Base-by-base conservation (phyloP, 108 stramenopile genomes). In the Skeletonema potamos region DNA sequence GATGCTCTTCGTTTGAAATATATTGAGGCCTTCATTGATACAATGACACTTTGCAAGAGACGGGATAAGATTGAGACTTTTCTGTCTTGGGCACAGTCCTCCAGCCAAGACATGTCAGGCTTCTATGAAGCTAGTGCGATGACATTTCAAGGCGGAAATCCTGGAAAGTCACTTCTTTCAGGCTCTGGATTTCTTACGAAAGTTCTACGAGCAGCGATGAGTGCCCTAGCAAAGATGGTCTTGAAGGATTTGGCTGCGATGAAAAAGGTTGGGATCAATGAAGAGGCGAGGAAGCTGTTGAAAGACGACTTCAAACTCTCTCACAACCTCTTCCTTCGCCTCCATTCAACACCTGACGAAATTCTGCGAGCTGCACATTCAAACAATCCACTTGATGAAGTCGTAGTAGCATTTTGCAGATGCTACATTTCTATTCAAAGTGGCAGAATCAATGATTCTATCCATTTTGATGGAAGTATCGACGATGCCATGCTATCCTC, bases 1-100 rank as follows among this genome's bases (percentile, higher is more conserved):
- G 94, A 95, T 57, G 66, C 81, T 27, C 73, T 95, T 27, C 86
- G 94, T 2, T 74, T 85, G 39, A 95, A 95, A 60, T 95, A 95
- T 55, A 82, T 89, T 20, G 59, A 55, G 13, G 92, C 92, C 24
- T 93, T 79, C 68, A 39, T 93, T 15, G 87, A 92, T 34, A 66
- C 76, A 20, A 70, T 92, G 58, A 41, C 66, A 1, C 60, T 86
- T 0, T 85, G 81, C 30, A 67, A 74, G 28, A 56, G 79, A 56
- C 60, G 79, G 48, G 70, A 76, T 32, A 80, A 82, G 28, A 71
- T 93, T 20, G 88, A 92, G 51, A 84, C 66, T 5, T 79, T 95
- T 36, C 44, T 90, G 57, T 78, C 73, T 44, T 86, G 73, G 79
- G 30, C 79, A 15, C 64, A 33, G 26, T 46, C 72, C 8, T 62